Base-by-base conservation (phyloP, 2,329 filamentous ascomycete species). In the Arachnopeziza araneosa region DNA sequence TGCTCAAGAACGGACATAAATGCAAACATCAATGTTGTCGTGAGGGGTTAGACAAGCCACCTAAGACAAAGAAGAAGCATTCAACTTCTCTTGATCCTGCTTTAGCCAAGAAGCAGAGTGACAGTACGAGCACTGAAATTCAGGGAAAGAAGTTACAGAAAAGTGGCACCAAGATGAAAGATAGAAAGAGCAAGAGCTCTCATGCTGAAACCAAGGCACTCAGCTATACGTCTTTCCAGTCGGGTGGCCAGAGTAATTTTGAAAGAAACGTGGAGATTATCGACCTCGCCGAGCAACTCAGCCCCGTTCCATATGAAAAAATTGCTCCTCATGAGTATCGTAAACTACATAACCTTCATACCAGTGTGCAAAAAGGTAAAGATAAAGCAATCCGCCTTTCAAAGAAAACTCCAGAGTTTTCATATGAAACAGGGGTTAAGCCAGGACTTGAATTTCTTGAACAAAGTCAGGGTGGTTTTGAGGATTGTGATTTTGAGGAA, bases 21-120 rank as follows among this genome's bases (percentile, higher is more conserved):
- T 93, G 90, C 72, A 89, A 85, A 66, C 90, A 93, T 67, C 73
- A 81, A 44, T 93, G 90, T 68, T 93, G 90, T 68, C 81, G 80
- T 24, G 84, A 90, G 61, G 90, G 90, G 0, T 69, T 89, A 21
- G 84, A 89, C 44, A 90, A 85, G 63, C 86, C 83, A 51, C 63
- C 61, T 21, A 71, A 64, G 32, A 1, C 56, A 22, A 60, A 58
- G 50, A 59, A 66, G 52, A 61, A 66, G 60, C 54, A 12, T 50
- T 54, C 23, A 30, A n/a, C 14, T 44, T 17, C 17, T 19, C 36
- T 17, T 4, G 36, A 14, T 12, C 17, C 36, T 44, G 12, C 12
- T 17, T 44, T 12, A 44, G 17, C 12, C 17, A 44, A 19, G 36
- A 44, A 14, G 17, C 21, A 6, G 36, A 44, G 10, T 14, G 36